A percentile compares a stretch with the other conserved stretches of the same genome.
Evolutionary conservation across 345 rosid species (phyloP).

Genomic region (Ceriops zippeliana): DNA sequence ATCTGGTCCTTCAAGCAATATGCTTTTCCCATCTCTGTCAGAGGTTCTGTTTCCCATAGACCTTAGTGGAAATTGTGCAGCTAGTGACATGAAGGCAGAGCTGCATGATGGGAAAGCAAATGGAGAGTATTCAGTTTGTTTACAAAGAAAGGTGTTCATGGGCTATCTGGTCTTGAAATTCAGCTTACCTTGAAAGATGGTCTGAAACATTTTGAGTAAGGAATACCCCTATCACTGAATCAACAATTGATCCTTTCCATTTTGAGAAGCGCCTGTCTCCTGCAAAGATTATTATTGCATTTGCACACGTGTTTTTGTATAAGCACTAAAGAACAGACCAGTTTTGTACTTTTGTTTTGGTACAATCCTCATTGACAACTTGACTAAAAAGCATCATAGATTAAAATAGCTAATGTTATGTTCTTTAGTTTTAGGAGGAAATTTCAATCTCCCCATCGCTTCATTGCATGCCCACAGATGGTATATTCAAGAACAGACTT

Average conservation of each 20-base stretch:
- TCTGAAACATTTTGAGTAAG: slow-evolving; percentile 96
- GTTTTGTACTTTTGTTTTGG: not conserved
- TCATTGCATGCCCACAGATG: too few relatives aligned
- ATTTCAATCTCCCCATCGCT: too few relatives aligned
- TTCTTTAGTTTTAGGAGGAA: too few relatives aligned
- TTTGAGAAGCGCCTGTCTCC: slow-evolving; percentile 94
- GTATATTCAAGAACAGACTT: too few relatives aligned
- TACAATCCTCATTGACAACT: not conserved
- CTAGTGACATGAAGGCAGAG: slow-evolving; percentile 93
- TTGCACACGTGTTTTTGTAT: not conserved
- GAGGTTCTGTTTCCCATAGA: slow-evolving; percentile 28
- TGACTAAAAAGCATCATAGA: too few relatives aligned
- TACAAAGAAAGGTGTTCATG: slow-evolving; percentile 11
- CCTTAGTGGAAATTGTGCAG: slow-evolving; percentile 67
- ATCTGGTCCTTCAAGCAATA: slow-evolving; percentile 60
- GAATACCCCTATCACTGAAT: slow-evolving; percentile 94
- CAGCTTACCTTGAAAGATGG: slow-evolving; percentile 86
- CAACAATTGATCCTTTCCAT: slow-evolving; percentile 99
- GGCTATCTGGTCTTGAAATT: slow-evolving; percentile 1
- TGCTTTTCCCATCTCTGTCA: slow-evolving; percentile 26
- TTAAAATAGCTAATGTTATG: too few relatives aligned
- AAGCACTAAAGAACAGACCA: not conserved
- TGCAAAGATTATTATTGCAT: slow-evolving; percentile 30
- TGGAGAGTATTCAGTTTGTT: slow-evolving; percentile 11
- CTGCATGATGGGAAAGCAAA: slow-evolving; percentile 44